These are phyloP conservation scores for Chytriomyces confervae DNA, from an alignment of 192 early-diverging fungal species.

Conservation along the genomic window DNA sequence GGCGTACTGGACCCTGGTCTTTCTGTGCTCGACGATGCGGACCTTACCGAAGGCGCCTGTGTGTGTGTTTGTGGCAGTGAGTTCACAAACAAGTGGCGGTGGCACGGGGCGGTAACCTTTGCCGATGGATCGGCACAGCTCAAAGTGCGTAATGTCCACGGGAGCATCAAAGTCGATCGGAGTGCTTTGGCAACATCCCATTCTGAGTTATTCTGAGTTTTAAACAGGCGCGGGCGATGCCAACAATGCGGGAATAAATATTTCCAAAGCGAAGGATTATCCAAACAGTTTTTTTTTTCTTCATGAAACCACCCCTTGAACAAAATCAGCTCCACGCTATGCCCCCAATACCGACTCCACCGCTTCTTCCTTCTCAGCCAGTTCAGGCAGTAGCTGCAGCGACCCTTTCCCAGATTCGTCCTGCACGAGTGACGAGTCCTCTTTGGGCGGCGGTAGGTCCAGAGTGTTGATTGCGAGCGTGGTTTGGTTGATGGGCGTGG, in stretches of 20 bases:
- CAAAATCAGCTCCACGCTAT: too few species aligned
- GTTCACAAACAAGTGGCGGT: too few species aligned
- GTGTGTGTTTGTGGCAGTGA: too few species aligned
- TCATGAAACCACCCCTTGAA: too few species aligned
- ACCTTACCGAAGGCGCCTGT: conserved; percentile 39
- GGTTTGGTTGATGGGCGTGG: not conserved
- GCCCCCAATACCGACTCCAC: too few species aligned
- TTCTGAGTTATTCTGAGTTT: too few species aligned
- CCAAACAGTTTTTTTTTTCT: too few species aligned
- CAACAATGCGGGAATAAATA: too few species aligned
- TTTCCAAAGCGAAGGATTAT: too few species aligned
- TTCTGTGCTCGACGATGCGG: conserved; percentile 90
- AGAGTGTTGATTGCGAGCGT: conserved; percentile 17
- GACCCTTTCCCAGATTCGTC: not conserved
- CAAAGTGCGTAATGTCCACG: conserved; percentile 80
- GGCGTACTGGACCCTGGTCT: conserved; percentile 78
- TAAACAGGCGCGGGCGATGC: too few species aligned
- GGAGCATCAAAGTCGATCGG: conserved; percentile 31
- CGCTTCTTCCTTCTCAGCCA: not conserved
- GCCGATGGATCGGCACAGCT: conserved; percentile 85
- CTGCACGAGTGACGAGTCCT: not conserved
- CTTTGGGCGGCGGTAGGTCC: not conserved
- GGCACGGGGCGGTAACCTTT: too few species aligned
- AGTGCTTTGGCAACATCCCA: conserved; percentile 1
- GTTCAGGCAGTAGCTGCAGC: not conserved